Base-by-base conservation (phyloP, 2,329 filamentous ascomycete species). In the Colletotrichum camelliae region DNA sequence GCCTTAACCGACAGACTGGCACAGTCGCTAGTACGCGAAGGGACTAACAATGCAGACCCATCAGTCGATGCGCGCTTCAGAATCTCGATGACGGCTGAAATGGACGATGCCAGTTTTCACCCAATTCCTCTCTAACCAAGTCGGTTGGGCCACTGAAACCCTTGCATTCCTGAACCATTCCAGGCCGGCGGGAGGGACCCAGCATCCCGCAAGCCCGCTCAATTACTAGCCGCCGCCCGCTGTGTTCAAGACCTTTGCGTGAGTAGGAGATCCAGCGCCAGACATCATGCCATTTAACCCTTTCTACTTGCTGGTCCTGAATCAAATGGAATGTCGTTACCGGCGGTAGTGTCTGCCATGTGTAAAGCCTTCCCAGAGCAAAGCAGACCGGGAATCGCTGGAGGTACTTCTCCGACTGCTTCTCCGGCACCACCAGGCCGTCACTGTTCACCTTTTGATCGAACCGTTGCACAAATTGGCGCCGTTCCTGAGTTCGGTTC, bases 1-100 rank as follows among this genome's bases (percentile, higher is more conserved):
- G 58, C 70, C 64, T 37, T 43, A 75, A 68, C 70, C 64, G 70
- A 72, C 58, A 58, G 70, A 15, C 43, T 68, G 70, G 73, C 64
- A 64, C 43, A 16, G 70, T 65, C 57, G 57, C 70, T 52, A 68
- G 70, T 48, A 35, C 57, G 7, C n/a, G 35, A 64, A 33, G 8
- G 55, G 43, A 65, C 57, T 31, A 68, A 39, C 15, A 16, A 24
- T 13, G 29, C 24, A 60, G 57, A 65, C 57, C 29, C 64, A 65
- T 16, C 55, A 68, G 5, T 61, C 60, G 48, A 29, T 37, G 16
- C 37, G 7, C 7, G 29, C 39, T 65, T 18, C 21, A n/a, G 18
- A 48, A 75, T 73, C 64, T 55, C 64, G 70, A 75, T 73, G 70
- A 15, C 31, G 37, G 35, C 21, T 52, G 55, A 64, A 68, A 73